Percentiles rank a stretch among this genome's conserved stretches.
These are phyloP conservation scores for Elongisporangium undulatum DNA, from an alignment of 352 stramenopile genomes.

Conservation along the genomic window DNA sequence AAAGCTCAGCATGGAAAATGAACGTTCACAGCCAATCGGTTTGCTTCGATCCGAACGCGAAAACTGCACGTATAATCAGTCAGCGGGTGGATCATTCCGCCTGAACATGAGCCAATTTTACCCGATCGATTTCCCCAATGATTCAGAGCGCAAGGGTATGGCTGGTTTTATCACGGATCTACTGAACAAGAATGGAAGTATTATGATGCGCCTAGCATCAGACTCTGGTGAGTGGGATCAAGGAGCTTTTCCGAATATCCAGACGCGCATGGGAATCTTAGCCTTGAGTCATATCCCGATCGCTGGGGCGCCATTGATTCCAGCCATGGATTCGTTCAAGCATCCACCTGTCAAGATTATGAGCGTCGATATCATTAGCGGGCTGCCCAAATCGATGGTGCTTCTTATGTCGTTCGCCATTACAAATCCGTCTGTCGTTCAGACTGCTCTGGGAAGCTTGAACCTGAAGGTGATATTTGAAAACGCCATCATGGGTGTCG, in stretches of 20 bases:
- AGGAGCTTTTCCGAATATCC: slow-evolving; percentile 63
- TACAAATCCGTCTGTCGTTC: slow-evolving; percentile 66
- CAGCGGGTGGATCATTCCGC: slow-evolving; percentile 44
- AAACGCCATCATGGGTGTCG: slow-evolving; percentile 44
- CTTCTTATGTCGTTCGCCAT: slow-evolving; percentile 71
- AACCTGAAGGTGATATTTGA: slow-evolving; percentile 49
- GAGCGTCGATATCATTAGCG: slow-evolving; percentile 57
- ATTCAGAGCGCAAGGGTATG: slow-evolving; percentile 40
- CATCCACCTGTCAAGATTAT: slow-evolving; percentile 57
- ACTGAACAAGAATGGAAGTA: slow-evolving; percentile 49
- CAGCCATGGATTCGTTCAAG: slow-evolving; percentile 69
- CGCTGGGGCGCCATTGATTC: slow-evolving; percentile 37
- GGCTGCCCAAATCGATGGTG: slow-evolving; percentile 37
- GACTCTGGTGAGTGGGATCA: slow-evolving; percentile 17
- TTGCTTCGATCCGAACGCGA: slow-evolving; percentile 49
- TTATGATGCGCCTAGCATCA: slow-evolving; percentile 56
- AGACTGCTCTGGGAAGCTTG: slow-evolving; percentile 49
- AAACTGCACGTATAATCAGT: slow-evolving; percentile 59
- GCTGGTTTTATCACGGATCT: slow-evolving; percentile 48
- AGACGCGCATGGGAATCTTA: slow-evolving; percentile 75
- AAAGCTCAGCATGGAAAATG: slow-evolving; percentile 45
- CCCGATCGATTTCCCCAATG: slow-evolving; percentile 39
- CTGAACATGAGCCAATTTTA: slow-evolving; percentile 77
- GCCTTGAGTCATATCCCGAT: slow-evolving; percentile 58
- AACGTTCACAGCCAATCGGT: slow-evolving; percentile 27